Base-by-base conservation (phyloP, 2,329 filamentous ascomycete species). In the Ascochyta viciae-villosae region DNA sequence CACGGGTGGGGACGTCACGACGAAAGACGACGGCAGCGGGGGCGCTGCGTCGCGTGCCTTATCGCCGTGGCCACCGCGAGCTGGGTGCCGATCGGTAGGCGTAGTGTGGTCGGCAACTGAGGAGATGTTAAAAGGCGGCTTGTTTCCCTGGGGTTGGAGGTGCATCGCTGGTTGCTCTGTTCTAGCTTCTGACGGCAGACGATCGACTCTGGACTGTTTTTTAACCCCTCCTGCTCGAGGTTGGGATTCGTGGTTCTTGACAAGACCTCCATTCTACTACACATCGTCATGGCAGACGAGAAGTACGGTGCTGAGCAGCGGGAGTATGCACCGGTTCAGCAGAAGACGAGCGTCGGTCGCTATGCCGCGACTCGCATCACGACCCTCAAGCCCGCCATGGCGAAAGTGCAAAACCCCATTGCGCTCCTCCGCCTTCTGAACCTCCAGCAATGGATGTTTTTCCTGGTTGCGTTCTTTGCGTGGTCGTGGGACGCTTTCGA, bases 401-500 rank as follows among this genome's bases (percentile, higher is more conserved):
- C 79, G 50, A 77, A 77, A 16, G 79, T 82, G 3, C 77, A 80
- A 9, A 87, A 86, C 51, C 84, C 84, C 0, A 78, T 85, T 63
- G 77, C 74, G 8, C 74, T 84, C 0, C 72, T 87, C 22, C 68
- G 74, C 16, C 69, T 84, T 41, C 76, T 86, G 6, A 85, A 83
- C 58, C 67, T 66, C 27, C 80, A 84, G 43, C 83, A 86, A 76
- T 86, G 83, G 83, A 76, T 85, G n/a, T 84, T 85, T 72, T 86
- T 85, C 69, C 67, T 77, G 7, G 75, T 78, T 35, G 73, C 76
- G 1, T 80, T 80, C 56, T 64, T 79, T 15, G 83, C 78, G 2
- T 86, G 84, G 72, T 63, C 72, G 0, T 77, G 75, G 74, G 74
- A 77, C 35, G 79, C 84, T 0, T 85, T 87, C 53, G 85, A 87